Percentiles rank a stretch among this genome's conserved stretches.
These are phyloP conservation scores for Apostasia shenzhenica DNA, from an alignment of 106 monocot genomes.

Conservation along the genomic window DNA sequence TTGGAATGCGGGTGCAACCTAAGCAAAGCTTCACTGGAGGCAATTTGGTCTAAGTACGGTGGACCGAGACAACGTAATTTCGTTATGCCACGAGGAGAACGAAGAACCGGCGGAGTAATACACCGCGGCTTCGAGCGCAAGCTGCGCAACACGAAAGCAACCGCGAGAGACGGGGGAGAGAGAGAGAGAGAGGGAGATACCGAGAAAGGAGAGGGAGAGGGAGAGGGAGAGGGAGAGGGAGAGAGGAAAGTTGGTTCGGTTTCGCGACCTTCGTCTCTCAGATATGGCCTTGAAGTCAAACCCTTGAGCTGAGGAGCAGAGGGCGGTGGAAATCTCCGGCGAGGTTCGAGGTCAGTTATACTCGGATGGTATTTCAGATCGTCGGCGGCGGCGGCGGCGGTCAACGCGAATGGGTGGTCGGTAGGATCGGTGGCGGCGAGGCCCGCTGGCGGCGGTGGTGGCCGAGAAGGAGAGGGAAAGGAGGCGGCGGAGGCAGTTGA, in stretches of 20 bases:
- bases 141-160: conserved; percentile 27
- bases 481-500: not conserved
- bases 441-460: conserved; percentile 4
- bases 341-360: conserved; percentile 6
- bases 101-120: not conserved
- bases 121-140: not conserved
- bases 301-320: not conserved
- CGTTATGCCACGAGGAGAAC: too few relatives aligned
- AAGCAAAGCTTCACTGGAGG: too few relatives aligned
- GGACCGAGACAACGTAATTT: too few relatives aligned
- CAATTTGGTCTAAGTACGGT: too few relatives aligned
- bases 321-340: conserved; percentile 13
- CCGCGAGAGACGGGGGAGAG: conserved; percentile 15
- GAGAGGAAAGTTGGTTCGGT: conserved; percentile 2
- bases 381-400: conserved; percentile 20
- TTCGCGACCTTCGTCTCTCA: not conserved
- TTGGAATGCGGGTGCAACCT: too few relatives aligned
- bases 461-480: conserved; percentile 14
- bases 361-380: conserved; percentile 50
- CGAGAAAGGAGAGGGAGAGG: conserved; percentile 10
- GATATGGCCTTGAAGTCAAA: conserved; percentile 8
- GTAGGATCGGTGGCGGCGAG: conserved; percentile 6
- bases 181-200: conserved; percentile 9
- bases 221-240: conserved; percentile 2
- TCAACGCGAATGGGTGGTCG: conserved; percentile 24